A percentile compares a stretch with the other conserved stretches of the same genome.
phyloP scores from a whole-genome alignment of 2,329 filamentous ascomycete species.

The Colletotrichum lentis region DNA sequence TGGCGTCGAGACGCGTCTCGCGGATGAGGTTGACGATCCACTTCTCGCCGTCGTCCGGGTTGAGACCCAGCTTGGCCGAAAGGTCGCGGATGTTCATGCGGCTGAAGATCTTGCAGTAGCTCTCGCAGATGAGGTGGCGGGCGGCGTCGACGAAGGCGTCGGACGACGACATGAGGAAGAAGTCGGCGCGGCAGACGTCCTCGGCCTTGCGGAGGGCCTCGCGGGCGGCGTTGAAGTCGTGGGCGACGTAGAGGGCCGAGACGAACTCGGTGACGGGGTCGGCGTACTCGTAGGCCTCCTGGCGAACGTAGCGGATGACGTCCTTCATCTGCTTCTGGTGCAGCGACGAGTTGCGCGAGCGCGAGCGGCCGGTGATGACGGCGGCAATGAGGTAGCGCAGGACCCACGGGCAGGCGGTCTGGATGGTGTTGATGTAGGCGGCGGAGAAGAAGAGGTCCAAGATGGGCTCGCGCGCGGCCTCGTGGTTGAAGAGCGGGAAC shows the following conservation, averaged over 20 bases:
- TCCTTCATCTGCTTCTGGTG: slow-evolving; percentile 99
- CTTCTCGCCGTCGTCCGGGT: slow-evolving; percentile 96
- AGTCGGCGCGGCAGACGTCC: slow-evolving; percentile 89
- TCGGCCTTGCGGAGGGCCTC: slow-evolving; percentile 90
- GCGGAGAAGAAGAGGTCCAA: slow-evolving; percentile 98
- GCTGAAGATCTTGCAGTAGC: slow-evolving; percentile 99
- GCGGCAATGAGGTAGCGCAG: slow-evolving; percentile 92
- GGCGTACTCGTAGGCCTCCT: slow-evolving; percentile 97
- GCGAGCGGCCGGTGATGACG: slow-evolving; percentile 90
- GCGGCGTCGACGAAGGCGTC: slow-evolving; percentile 94
- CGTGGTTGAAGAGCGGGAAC: slow-evolving; percentile 99
- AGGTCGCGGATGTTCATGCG: slow-evolving; percentile 98
- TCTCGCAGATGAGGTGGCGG: slow-evolving; percentile 95
- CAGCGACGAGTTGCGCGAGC: slow-evolving; percentile 79
- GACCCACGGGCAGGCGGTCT: slow-evolving; percentile 96
- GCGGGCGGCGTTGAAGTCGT: slow-evolving; percentile 87
- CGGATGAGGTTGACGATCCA: slow-evolving; percentile 99
- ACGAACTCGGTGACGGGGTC: slow-evolving; percentile 97
- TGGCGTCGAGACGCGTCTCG: slow-evolving; percentile 95
- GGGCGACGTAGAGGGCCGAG: slow-evolving; percentile 90
- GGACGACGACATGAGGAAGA: slow-evolving; percentile 87
- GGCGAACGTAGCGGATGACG: slow-evolving; percentile 90
- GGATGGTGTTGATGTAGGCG: slow-evolving; percentile 98
- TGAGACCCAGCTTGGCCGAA: slow-evolving; percentile 87
- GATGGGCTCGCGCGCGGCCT: slow-evolving; percentile 86